A percentile compares a stretch with the other conserved stretches of the same genome.
Evolutionary conservation across 805 yeast genomes (phyloP).

Genomic region (Starmerella asiatica): DNA sequence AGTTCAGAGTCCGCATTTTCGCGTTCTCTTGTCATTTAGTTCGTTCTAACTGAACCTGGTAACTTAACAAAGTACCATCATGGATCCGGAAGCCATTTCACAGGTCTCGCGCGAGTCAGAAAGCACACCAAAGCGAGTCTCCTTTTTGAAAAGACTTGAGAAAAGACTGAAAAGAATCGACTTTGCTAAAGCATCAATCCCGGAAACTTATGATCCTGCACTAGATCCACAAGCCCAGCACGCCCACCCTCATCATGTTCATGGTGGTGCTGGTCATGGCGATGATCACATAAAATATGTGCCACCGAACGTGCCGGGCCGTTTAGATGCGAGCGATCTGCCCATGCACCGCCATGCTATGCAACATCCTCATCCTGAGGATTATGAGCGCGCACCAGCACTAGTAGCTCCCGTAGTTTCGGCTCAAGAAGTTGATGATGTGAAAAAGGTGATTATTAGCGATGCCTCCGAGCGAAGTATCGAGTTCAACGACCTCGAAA

Average conservation of each 20-base stretch:
- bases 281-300: slow-evolving; percentile 18
- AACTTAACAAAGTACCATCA: no score
- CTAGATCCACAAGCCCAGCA: slow-evolving; percentile 27
- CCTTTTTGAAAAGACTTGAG: slow-evolving; percentile 19
- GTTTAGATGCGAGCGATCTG: slow-evolving; percentile 12
- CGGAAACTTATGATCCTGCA: slow-evolving; percentile 23
- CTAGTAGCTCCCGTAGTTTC: not conserved
- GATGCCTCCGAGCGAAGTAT: slow-evolving; percentile 36
- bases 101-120: no score
- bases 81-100: no score
- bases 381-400: slow-evolving; percentile 5
- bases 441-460: slow-evolving; percentile 18
- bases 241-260: slow-evolving; percentile 23
- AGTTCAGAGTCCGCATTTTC: no score
- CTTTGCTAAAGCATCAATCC: slow-evolving; percentile 15
- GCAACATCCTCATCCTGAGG: slow-evolving; percentile 2
- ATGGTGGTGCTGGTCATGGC: slow-evolving; percentile 22
- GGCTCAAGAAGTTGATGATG: not conserved
- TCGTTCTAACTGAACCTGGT: no score
- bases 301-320: slow-evolving; percentile 11
- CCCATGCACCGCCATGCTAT: slow-evolving; percentile 9
- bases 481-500: slow-evolving; percentile 25
- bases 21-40: no score
- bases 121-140: slow-evolving; percentile 24
- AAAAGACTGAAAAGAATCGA: slow-evolving; percentile 11